Base-by-base conservation (phyloP, 2,329 filamentous ascomycete species). In the Xenosphaeropsis pyriputrescens region DNA sequence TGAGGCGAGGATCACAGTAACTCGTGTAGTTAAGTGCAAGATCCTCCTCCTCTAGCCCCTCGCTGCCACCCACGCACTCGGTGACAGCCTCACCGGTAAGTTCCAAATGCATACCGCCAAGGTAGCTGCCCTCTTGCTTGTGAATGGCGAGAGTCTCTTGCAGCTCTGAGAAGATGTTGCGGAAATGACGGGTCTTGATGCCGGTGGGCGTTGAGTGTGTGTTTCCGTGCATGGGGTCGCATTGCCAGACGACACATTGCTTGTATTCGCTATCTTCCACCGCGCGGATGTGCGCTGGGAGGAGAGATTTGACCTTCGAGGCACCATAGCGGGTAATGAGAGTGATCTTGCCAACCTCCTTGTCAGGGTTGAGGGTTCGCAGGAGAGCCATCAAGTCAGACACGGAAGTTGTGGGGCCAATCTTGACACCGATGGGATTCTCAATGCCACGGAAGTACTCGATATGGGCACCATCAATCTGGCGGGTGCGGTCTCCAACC, bases 221-320 rank as follows among this genome's bases (percentile, higher is more conserved):
- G 60, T 81, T 81, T 44, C 91, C 91, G 61, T 98, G 91, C 91
- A 98, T 98, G 16, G 91, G 91, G 60, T 98, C 91, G 62, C 89
- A 96, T 63, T 96, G 91, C 89, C 89, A 96, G 49, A 95, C 85
- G 4, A 93, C 85, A 16, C 59, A 62, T 36, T 65, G 58, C 34
- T 58, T 57, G 58, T 75, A 76, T 59, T 78, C 85, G 40, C 82
- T 88, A 49, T 69, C 69, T 57, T 91, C 81, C 18, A 98, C 89
- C 29, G 85, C 85, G 47, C 81, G 75, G 55, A 98, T 96, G 59
- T 96, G 91, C 7, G 64, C 68, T 0, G 86, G 85, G 1, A 98
- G 72, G 44, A 93, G 73, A 5, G 70, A 60, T 36, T 74, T 66
- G 32, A 98, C 85, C 48, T 82, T 83, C 32, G 65, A 64, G 13